A percentile compares a stretch with the other conserved stretches of the same genome.
Evolutionary conservation across 1,139 yeast genomes (phyloP).

Genomic region (Scheffersomyces lignicola): DNA sequence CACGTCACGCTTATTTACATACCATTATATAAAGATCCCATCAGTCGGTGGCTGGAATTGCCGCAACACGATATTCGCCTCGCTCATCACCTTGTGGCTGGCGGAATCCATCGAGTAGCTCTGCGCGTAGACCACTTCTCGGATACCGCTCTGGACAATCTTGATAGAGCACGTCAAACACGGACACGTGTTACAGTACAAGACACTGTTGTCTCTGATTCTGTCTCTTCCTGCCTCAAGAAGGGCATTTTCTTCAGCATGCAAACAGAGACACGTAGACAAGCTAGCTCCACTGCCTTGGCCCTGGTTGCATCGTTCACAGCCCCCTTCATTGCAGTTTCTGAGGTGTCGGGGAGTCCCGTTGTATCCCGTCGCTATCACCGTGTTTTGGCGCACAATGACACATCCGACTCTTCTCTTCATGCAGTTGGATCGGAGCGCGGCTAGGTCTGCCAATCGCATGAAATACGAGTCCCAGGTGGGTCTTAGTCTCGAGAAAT

Average conservation of each 20-base stretch:
- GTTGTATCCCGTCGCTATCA: slow-evolving; percentile 94
- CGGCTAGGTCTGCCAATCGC: slow-evolving; percentile 91
- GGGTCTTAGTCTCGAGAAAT: slow-evolving; percentile 74
- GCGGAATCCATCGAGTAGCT: slow-evolving; percentile 86
- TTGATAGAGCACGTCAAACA: slow-evolving; percentile 94
- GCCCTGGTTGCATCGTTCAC: slow-evolving; percentile 76
- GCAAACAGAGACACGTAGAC: slow-evolving; percentile 86
- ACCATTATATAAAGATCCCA: slow-evolving; percentile 28
- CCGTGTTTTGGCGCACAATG: slow-evolving; percentile 79
- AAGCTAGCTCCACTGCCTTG: slow-evolving; percentile 63
- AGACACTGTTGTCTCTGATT: slow-evolving; percentile 53
- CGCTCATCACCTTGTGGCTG: slow-evolving; percentile 67
- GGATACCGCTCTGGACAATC: slow-evolving; percentile 89
- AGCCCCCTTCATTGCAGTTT: slow-evolving; percentile 96
- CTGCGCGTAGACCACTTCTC: slow-evolving; percentile 92
- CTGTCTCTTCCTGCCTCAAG: slow-evolving; percentile 93
- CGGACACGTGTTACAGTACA: slow-evolving; percentile 97
- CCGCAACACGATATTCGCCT: slow-evolving; percentile 72
- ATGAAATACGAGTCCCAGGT: slow-evolving; percentile 96
- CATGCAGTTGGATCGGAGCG: slow-evolving; percentile 93
- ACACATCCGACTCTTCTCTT: slow-evolving; percentile 96
- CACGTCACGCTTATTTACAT: not conserved
- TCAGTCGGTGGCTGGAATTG: slow-evolving; percentile 68
- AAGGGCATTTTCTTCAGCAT: slow-evolving; percentile 96
- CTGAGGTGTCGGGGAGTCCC: slow-evolving; percentile 90